Base-by-base conservation (phyloP, 345 rosid genomes). In the Populus deltoides region DNA sequence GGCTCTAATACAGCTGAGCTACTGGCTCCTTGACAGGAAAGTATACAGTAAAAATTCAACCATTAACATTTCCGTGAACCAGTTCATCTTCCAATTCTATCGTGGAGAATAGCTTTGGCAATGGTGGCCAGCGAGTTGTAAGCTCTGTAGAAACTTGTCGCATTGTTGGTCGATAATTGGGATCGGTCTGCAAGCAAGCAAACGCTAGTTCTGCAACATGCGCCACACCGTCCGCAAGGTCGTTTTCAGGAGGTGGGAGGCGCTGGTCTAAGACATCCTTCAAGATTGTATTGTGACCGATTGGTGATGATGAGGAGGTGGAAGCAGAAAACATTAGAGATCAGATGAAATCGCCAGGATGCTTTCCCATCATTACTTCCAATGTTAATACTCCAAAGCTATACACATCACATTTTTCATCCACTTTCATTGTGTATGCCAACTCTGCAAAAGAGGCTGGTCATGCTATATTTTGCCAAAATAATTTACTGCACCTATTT, bases 351-450 rank as follows among this genome's bases (percentile, higher is more conserved):
- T 81, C 71, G 20, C 80, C 74, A 24, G 80, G 80, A 67, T 77
- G 80, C 71, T 29, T 81, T 11, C 78, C 80, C 71, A 72, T 57
- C 0, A 81, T 13, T 8, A 77, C 22, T 72, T 81, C 80, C 77
- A 59, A 3, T 35, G 66, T 29, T 4, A 72, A 18, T 25, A 81
- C 74, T 15, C 83, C 80, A 43, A 76, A 76, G 41, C 83, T 76
- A 33, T 76, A 76, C 3, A 72, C 74, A 3, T 80, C 82, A 11
- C 79, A 47, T 35, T 80, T 80, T 22, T 80, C 78, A 3, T 25
- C 41, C 38, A 38, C 53, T 18, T 73, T 29, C 55, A 39, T 39
- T 8, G 38, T 65, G 27, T 72, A 72, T 5, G 81, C 81, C 6
- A 78, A 35, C 66, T 78, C 77, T 79, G 41, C 57, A 73, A 55